Base-by-base conservation (phyloP, 2,329 filamentous ascomycete species). In the Trichoderma simmonsii region DNA sequence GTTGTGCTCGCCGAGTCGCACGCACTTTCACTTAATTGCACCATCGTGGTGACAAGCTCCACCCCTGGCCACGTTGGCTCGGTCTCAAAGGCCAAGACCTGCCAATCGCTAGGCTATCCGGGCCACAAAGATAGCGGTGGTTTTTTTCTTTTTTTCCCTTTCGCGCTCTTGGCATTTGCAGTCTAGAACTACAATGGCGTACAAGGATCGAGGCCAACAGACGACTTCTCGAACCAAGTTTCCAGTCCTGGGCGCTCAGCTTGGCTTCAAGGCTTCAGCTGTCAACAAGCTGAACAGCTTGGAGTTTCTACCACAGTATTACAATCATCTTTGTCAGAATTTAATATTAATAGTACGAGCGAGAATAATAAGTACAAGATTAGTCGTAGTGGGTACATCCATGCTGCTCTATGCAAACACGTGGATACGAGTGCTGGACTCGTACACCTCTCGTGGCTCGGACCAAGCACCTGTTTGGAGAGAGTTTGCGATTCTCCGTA, bases 101-200 rank as follows among this genome's bases (percentile, higher is more conserved):
- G 64, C 64, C 64, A 70, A 36, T 30, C 67, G 65, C 54, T 60
- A 69, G 56, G 26, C 21, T 54, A 30, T 54, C 67, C 57, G 64
- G 36, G 28, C 57, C 26, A 54, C 63, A 36, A 59, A 67, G 64
- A 59, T 59, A 21, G 64, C 64, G 64, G 34, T 51, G 59, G 12
- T 8, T 62, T 24, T 39, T 39, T 7, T 24, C 30, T 56, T 59
- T 18, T 14, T 34, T 60, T 60, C 21, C 14, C 34, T 43, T 36
- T 26, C 26, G n/a, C 24, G 30, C n/a, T 43, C 54, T 67, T 67
- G 63, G 63, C 39, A 43, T 4, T 2, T 9, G 39, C 43, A 54
- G 21, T 24, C 28, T 28, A n/a, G 57, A 60, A 54, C 48, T 24
- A 14, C 43, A 3, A 11, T 3, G n/a, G n/a, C 5, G n/a, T 21